These are phyloP conservation scores for Cryptococcus hybrid DNA, from an alignment of 1,284 basidiomycete species.

Conservation along the genomic window DNA sequence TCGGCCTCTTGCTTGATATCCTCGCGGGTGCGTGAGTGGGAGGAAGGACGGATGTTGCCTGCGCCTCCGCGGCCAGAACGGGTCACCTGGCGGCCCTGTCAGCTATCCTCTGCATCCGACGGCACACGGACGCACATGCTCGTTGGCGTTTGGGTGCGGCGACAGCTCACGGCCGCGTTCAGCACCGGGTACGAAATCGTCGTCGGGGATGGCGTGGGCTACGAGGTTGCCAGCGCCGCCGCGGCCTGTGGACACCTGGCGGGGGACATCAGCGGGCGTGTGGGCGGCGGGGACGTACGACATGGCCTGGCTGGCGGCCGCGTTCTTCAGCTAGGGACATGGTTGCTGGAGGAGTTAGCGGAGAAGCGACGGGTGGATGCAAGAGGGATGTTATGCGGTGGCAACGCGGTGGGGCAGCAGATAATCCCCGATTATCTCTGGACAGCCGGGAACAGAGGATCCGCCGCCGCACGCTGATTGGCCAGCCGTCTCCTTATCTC, in stretches of 20 bases:
- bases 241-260: constrained; percentile 46
- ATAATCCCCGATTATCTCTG: too few relatives aligned
- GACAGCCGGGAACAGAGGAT: too few relatives aligned
- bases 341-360: constrained; percentile 15
- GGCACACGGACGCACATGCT: constrained; percentile 26
- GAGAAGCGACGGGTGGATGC: too few relatives aligned
- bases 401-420: too few relatives aligned
- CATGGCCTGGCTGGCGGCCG: constrained; percentile 25
- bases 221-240: constrained; percentile 50
- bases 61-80: constrained; percentile 49
- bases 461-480: too few relatives aligned
- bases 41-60: constrained; percentile 45
- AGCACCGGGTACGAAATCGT: constrained; percentile 27
- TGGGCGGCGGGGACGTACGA: not conserved
- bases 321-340: constrained; percentile 33
- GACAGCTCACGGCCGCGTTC: constrained; percentile 45
- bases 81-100: constrained; percentile 23
- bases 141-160: constrained; percentile 20
- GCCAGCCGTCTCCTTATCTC: too few relatives aligned
- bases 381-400: too few relatives aligned
- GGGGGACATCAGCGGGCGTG: not conserved
- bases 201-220: constrained; percentile 34
- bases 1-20: constrained; percentile 30
- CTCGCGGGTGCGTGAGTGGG: constrained; percentile 37
- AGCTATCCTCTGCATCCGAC: too few relatives aligned